phyloP scores from a whole-genome alignment of 495 filamentous ascomycete genomes.

The Penicillium cinerascens region DNA sequence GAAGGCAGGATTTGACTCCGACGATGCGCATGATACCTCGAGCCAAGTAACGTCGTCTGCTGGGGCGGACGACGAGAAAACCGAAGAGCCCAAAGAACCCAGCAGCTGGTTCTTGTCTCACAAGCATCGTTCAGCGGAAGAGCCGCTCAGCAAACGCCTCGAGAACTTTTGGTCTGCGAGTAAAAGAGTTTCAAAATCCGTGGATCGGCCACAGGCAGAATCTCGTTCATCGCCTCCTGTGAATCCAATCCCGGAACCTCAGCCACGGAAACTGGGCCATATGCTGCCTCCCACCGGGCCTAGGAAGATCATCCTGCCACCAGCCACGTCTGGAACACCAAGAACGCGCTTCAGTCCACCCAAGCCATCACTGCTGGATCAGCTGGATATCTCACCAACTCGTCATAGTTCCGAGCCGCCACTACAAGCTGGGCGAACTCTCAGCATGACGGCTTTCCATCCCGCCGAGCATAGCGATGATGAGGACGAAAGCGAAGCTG shows the following conservation, averaged over 20 bases:
- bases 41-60: constrained; percentile 34
- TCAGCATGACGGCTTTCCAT: constrained; percentile 20
- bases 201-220: constrained; percentile 17
- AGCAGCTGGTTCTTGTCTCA: constrained; percentile 29
- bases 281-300: constrained; percentile 28
- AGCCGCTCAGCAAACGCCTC: constrained; percentile 41
- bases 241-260: constrained; percentile 13
- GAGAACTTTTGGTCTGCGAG: constrained; percentile 43
- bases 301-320: constrained; percentile 38
- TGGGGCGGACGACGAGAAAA: constrained; percentile 19
- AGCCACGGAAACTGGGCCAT: constrained; percentile 25
- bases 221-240: constrained; percentile 15
- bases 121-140: constrained; percentile 27
- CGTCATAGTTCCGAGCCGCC: constrained; percentile 32
- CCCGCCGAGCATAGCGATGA: constrained; percentile 16
- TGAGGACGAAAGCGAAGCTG: constrained; percentile 21
- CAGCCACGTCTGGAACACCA: constrained; percentile 37
- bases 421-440: constrained; percentile 22
- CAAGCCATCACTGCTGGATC: constrained; percentile 43
- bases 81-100: constrained; percentile 19
- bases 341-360: constrained; percentile 45
- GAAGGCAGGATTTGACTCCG: constrained; percentile 35
- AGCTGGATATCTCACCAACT: constrained; percentile 41
- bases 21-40: constrained; percentile 31
- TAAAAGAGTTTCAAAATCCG: constrained; percentile 22